Evolutionary conservation across 768 basidiomycete species (phyloP), one percentile per base, ranked within the genome.

Genomic region (Gymnopilus junonius): DNA sequence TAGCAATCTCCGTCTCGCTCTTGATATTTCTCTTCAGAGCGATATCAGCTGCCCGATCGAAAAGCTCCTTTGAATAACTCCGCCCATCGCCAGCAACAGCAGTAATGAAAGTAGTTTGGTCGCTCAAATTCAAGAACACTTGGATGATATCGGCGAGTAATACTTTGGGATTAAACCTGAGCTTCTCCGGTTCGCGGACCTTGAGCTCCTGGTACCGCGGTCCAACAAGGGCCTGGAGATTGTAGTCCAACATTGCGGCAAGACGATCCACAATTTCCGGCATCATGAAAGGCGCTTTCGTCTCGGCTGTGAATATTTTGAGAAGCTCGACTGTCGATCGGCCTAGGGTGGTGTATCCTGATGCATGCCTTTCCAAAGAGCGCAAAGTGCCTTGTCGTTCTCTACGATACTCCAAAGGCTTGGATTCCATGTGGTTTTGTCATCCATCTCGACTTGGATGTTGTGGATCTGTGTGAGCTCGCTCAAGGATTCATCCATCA

Each of bases 161-260:
- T 32, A 82, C 83, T 70, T 85, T 89, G 0, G 97, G 95, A 55
- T 92, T 86, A 81, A 98, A 99, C 67, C 87, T 88, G 75, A 93
- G 91, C 75, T 95, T 94, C 69, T 96, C 92, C 7, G 88, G 87
- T 56, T 97, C 89, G 63, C 88, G 83, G 62, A 99, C 94, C 63
- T 84, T 88, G 12, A 99, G 84, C 37, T 97, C 91, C 65, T 90
- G 87, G 76, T 90, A 96, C 66, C 86, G 88, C 4, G 96, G 95
- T 0, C 97, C 97, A 46, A 89, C 93, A 23, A 99, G 87, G 2
- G 89, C 90, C 53, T 90, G 88, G 20, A 99, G 82, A 71, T 99
- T 98, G 78, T 95, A 95, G 73, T 97, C 93, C 70, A 99, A 77
- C 93, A 97, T 98, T 0, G 96, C 96, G 3, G 97, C 97, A 15